Base-by-base conservation (phyloP, 1,139 yeast species). In the Yamadazyma buinensis region DNA sequence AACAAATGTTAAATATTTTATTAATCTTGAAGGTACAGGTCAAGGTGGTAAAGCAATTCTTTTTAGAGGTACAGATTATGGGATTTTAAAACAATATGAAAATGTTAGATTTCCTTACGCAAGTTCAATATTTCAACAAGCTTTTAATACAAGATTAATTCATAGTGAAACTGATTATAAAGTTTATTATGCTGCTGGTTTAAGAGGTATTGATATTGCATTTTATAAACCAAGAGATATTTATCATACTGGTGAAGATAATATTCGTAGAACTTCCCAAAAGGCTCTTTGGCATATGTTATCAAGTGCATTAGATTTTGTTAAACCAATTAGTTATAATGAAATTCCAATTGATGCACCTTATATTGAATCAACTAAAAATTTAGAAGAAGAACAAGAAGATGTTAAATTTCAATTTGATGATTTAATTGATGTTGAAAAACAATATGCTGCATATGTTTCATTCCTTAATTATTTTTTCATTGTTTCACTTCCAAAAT, bases 11-110 rank as follows among this genome's bases (percentile, higher is more conserved):
- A 68, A 67, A 29, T 82, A 75, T 45, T 84, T 90, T 44, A 68
- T 90, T 47, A 90, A 90, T 52, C 64, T 90, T 43, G 97, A 90
- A 64, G 97, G 97, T n/a, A 86, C 96, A 1, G 97, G 97, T 3
- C 85, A 95, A 4, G 96, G 96, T 19, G 95, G 95, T 6, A 77
- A 84, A 42, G 90, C 96, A 1, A 71, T 85, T 24, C 63, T 90
- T 30, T 87, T 90, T 57, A 72, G 97, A 55, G 81, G 92, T 13
- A 80, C 95, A 0, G 95, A 90, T 52, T 74, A 72, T 43, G 84
- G 84, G 0, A 75, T 85, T 8, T 56, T 58, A n/a, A 67, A 65
- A 37, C 55, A 55, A 38, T 70, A 65, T 41, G 47, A 50, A 30
- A 44, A 52, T 4, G 84, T 84, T 2, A 68, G 80, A 41, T 77